A percentile compares a stretch with the other conserved stretches of the same genome.
Conservation (phyloP, 768 basidiomycete genomes). For the Russula emetica region DNA sequence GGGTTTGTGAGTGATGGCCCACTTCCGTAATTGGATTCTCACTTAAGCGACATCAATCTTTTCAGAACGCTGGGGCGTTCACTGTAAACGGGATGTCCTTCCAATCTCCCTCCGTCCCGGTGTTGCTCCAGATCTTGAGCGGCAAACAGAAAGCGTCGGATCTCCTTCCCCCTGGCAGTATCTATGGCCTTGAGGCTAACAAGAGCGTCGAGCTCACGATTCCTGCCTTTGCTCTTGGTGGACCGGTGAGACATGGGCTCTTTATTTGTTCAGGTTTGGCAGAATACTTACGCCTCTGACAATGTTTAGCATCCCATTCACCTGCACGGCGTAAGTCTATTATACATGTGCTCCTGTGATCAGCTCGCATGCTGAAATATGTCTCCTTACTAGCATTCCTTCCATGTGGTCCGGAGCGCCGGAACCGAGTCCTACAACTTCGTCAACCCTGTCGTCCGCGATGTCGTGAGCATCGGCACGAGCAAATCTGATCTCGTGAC, state of each 20-base stretch:
- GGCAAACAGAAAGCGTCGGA: slow-evolving; percentile 46
- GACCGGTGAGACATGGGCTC: slow-evolving; percentile 30
- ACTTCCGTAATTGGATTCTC: background rate
- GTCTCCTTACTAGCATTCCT: slow-evolving; percentile 22
- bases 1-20: slow-evolving; percentile 25
- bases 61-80: background rate
- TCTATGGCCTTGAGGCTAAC: slow-evolving; percentile 47
- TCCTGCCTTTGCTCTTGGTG: slow-evolving; percentile 40
- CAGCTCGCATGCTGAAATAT: background rate
- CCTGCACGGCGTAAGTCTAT: slow-evolving; percentile 18
- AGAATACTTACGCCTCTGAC: background rate
- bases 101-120: slow-evolving; percentile 44
- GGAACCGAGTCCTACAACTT: slow-evolving; percentile 26
- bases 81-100: slow-evolving; percentile 38
- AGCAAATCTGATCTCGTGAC: slow-evolving; percentile 17
- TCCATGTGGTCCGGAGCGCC: slow-evolving; percentile 28
- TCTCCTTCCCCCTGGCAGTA: slow-evolving; percentile 46
- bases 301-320: slow-evolving; percentile 21
- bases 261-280: background rate
- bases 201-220: slow-evolving; percentile 47
- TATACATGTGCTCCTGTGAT: background rate
- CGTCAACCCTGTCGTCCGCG: slow-evolving; percentile 43
- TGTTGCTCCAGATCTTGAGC: slow-evolving; percentile 56
- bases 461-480: slow-evolving; percentile 37
- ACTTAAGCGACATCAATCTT: background rate